phyloP scores from a whole-genome alignment of 225 moss, liverwort and hornwort species.

The Antitrichia curtipendula region DNA sequence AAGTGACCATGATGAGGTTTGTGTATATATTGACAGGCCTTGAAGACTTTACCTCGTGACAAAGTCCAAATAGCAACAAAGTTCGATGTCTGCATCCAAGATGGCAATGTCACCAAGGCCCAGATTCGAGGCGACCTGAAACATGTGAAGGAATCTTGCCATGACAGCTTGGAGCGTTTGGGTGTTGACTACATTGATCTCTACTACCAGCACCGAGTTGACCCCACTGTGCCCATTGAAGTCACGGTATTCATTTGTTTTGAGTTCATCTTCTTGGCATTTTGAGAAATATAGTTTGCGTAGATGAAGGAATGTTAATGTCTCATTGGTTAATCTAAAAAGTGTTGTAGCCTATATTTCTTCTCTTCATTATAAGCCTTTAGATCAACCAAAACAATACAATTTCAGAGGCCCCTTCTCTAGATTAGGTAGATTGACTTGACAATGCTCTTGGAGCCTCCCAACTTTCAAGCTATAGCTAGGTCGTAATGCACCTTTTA shows the following conservation, averaged over 20 bases:
- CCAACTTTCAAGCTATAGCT: neutral
- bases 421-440: neutral
- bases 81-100: neutral
- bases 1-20: neutral
- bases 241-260: neutral
- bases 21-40: neutral
- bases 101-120: neutral
- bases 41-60: neutral
- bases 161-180: neutral
- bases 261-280: too few species aligned
- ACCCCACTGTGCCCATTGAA: neutral
- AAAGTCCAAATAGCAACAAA: neutral
- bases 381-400: neutral
- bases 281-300: neutral
- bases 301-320: neutral
- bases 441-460: neutral
- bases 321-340: neutral
- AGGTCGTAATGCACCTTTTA: neutral
- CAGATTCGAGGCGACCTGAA: neutral
- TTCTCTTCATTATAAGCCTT: neutral
- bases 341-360: neutral
- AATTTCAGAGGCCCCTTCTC: neutral
- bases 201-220: conserved; percentile 1
- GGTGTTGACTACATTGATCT: neutral
- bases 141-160: neutral